Base-by-base conservation (phyloP, 2,329 filamentous ascomycete species). In the Endothia cerciana region DNA sequence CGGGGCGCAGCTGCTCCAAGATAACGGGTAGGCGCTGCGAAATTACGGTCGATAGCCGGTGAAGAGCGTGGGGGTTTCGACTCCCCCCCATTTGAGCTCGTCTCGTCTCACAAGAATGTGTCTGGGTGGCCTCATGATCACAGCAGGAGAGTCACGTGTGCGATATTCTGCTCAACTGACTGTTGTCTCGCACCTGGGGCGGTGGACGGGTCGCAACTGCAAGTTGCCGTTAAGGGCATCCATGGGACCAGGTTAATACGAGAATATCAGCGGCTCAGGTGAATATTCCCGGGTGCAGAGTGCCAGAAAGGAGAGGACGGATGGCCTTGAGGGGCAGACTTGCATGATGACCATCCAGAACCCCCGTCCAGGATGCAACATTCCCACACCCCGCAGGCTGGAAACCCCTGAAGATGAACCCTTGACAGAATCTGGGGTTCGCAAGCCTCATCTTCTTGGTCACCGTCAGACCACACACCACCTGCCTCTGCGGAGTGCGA, bases 361-460 rank as follows among this genome's bases (percentile, higher is more conserved):
- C 22, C 47, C 59, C 65, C 55, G 40, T 60, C 49, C 41, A 67
- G 49, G 43, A 66, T 68, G 66, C 62, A 66, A 68, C 66, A 68
- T 68, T 63, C 43, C 66, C 66, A 63, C 66, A 65, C 66, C 66
- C 63, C 66, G 60, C 64, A 60, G 56, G 56, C 51, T 61, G 66
- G 56, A 59, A 59, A 30, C 66, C 66, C 66, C 66, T 66, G 66
- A 68, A 49, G 66, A 62, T 66, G 60, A 53, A 64, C 57, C 64
- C 66, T 28, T 55, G 64, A 60, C 61, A 53, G 64, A 68, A 68
- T 68, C 66, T 58, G 66, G 66, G 66, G 66, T 59, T 68, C 57
- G 49, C 64, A 59, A 62, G 62, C 66, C 55, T 60, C 63, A 19
- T 56, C 56, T 41, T 55, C 45, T 4, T 15, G 19, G 10, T 38